Percentiles rank a stretch among this genome's conserved stretches.
phyloP scores from a whole-genome alignment of 345 rosid genomes.

The Melaleuca alternifolia region DNA sequence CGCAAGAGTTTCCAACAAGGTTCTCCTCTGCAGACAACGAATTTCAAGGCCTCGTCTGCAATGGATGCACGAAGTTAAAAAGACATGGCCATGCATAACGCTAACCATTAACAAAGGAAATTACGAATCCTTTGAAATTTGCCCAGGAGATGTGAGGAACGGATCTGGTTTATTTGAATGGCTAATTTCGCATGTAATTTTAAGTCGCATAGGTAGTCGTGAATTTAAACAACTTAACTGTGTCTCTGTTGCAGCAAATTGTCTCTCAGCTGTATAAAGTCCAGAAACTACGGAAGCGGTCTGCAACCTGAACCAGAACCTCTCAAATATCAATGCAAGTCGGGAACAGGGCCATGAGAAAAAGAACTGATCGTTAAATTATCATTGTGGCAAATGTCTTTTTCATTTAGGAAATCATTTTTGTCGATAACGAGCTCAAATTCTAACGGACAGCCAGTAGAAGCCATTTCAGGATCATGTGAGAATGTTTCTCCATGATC shows the following conservation, averaged over 20 bases:
- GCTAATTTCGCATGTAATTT: not conserved
- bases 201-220: not conserved
- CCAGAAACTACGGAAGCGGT: not conserved
- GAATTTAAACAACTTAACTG: not conserved
- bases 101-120: not conserved
- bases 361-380: not conserved
- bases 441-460: not conserved
- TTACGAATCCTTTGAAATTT: not conserved
- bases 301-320: not conserved
- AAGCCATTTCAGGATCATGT: not conserved
- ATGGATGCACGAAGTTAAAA: not conserved
- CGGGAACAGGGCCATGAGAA: not conserved
- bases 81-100: not conserved
- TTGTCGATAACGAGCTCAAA: not conserved
- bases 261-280: not conserved
- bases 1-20: constrained; percentile 40
- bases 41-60: constrained; percentile 19
- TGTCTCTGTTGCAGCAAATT: not conserved
- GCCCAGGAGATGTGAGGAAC: not conserved
- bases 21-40: constrained; percentile 40
- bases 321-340: not conserved
- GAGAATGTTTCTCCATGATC: not conserved
- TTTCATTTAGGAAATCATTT: not conserved
- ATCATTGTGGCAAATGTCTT: not conserved
- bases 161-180: not conserved